Base-by-base conservation (phyloP, 768 basidiomycete species). In the Termitomyces sp. region DNA sequence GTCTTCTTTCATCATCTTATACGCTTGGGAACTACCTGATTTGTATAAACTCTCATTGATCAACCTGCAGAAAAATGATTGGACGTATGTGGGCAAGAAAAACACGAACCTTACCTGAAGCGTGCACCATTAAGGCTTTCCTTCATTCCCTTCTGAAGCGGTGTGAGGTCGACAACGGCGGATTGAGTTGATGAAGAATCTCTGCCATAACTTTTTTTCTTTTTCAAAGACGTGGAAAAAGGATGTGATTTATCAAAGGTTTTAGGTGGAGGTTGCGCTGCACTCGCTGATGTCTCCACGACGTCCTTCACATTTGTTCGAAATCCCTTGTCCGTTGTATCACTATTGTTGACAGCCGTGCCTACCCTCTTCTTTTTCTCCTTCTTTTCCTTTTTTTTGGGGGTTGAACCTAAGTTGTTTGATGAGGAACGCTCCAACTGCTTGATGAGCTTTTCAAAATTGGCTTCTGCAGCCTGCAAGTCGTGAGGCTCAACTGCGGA, bases 1-100 rank as follows among this genome's bases (percentile, higher is more conserved):
- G 69, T 96, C 89, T 33, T 88, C 81, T 69, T 82, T 83, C 88
- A 98, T 93, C 84, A 97, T 84, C 58, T 82, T 74, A 61, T 82
- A 81, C 15, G 93, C 92, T 45, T 88, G 78, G 37, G 70, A 74
- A 66, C 94, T 93, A 56, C 85, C 83, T 0, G 88, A 88, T 63
- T 95, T 96, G 75, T 99, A 99, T 33, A 99, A 75, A 41, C 80
- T 81, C 75, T 98, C 95, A 69, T 99, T 99, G 57, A 98, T 89
- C 77, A 91, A 82, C 67, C 95, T 93, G 27, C 31, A 37, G 24
- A 45, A 54, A 8, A 49, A 27, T 27, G 30, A 15, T 52, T 55
- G 18, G 20, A 42, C 31, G 33, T 20, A 27, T 62, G 22, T 41
- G 27, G 39, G 22, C 27, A 22, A 11, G 37, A 36, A 36, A 7